Percentiles rank a stretch among this genome's conserved stretches.
phyloP scores from a whole-genome alignment of 805 yeast species.

The Yamadazyma nakazawae region DNA sequence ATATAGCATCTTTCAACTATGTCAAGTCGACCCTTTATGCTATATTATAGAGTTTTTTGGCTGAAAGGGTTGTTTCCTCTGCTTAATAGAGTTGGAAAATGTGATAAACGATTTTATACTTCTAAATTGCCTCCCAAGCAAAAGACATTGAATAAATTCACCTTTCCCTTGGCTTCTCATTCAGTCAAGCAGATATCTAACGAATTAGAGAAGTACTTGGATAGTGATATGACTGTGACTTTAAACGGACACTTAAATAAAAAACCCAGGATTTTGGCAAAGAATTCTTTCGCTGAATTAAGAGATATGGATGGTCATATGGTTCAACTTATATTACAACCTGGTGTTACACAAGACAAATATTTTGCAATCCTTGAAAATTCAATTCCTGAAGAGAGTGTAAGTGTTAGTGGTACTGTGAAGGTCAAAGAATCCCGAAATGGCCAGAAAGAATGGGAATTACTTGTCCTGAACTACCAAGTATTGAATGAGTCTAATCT shows the following conservation, averaged over 20 bases:
- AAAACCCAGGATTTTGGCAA: conserved; percentile 68
- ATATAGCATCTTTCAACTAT: not conserved
- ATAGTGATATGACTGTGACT: conserved; percentile 29
- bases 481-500: conserved; percentile 61
- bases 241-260: conserved; percentile 84
- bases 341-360: conserved; percentile 40
- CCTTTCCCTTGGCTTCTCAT: conserved; percentile 36
- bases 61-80: not conserved
- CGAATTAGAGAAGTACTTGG: conserved; percentile 12
- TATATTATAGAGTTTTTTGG: not conserved
- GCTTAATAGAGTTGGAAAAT: not conserved
- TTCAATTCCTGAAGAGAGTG: conserved; percentile 69
- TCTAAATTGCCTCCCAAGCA: conserved; percentile 20
- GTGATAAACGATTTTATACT: not conserved
- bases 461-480: conserved; percentile 49
- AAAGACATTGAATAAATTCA: conserved; percentile 27
- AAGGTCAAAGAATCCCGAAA: conserved; percentile 23
- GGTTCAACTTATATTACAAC: conserved; percentile 47
- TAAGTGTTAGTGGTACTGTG: conserved; percentile 60
- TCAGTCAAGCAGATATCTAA: conserved; percentile 16
- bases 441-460: conserved; percentile 47
- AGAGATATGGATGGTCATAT: conserved; percentile 70
- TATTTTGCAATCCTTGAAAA: conserved; percentile 39
- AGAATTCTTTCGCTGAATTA: conserved; percentile 67
- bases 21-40: not conserved